phyloP scores from a whole-genome alignment of 176 grass and related monocot genomes.

The Dactylis glomerata region DNA sequence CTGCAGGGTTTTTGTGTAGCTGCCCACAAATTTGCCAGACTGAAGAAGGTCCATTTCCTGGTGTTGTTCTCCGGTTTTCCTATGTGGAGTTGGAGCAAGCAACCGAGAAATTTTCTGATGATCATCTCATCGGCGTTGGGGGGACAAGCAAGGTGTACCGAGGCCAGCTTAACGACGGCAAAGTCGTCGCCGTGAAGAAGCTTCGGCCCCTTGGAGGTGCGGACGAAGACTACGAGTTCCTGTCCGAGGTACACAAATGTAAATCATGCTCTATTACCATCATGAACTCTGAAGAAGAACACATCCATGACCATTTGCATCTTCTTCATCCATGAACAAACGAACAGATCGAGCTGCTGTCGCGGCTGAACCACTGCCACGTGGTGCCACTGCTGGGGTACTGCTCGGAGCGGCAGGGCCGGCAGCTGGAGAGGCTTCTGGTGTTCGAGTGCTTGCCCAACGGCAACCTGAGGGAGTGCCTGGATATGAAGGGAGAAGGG shows the following conservation, averaged over 20 bases:
- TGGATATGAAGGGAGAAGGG: slow-evolving; percentile 55
- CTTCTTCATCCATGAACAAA: neutral
- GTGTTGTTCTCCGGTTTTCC: slow-evolving; percentile 61
- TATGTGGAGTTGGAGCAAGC: slow-evolving; percentile 80
- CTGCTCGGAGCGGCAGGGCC: slow-evolving; percentile 75
- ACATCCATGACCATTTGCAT: neutral
- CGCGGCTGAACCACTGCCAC: slow-evolving; percentile 89
- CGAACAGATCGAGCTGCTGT: slow-evolving; percentile 82
- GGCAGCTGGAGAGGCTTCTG: slow-evolving; percentile 78
- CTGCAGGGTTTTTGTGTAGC: slow-evolving; percentile 53
- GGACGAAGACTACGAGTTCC: slow-evolving; percentile 73
- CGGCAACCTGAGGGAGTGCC: slow-evolving; percentile 87
- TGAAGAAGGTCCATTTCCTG: slow-evolving; percentile 42
- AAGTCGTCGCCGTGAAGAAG: slow-evolving; percentile 82
- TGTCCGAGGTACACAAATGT: slow-evolving; percentile 54
- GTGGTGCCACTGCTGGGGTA: slow-evolving; percentile 92
- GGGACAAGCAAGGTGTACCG: slow-evolving; percentile 87
- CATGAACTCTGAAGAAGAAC: neutral
- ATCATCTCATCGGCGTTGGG: slow-evolving; percentile 64
- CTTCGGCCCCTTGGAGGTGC: slow-evolving; percentile 61
- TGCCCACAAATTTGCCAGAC: slow-evolving; percentile 32
- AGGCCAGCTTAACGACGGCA: slow-evolving; percentile 65
- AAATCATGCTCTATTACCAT: neutral
- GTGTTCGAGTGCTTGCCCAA: slow-evolving; percentile 89
- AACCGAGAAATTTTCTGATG: slow-evolving; percentile 60